A percentile compares a stretch with the other conserved stretches of the same genome.
Evolutionary conservation across 192 early-diverging fungal species (phyloP).

Genomic region (Coemansia sp.): DNA sequence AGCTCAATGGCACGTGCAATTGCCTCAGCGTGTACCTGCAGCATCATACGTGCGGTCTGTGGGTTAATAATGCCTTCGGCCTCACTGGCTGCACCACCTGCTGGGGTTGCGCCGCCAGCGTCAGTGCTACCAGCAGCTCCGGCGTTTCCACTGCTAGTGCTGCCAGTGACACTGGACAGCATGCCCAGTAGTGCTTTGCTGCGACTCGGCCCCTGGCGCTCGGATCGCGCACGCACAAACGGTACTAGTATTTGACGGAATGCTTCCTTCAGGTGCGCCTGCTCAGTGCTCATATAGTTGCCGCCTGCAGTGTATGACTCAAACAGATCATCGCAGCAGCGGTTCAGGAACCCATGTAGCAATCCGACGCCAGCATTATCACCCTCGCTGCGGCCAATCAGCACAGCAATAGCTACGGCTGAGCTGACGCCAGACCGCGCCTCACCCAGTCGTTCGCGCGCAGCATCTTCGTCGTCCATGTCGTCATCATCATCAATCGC

Average conservation of each 20-base stretch:
- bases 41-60: constrained; percentile 38
- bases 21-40: constrained; percentile 76
- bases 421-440: constrained; percentile 50
- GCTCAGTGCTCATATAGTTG: constrained; percentile 82
- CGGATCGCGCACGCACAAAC: constrained; percentile 49
- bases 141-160: not conserved
- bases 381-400: constrained; percentile 53
- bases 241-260: constrained; percentile 57
- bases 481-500: constrained; percentile 46
- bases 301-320: constrained; percentile 89
- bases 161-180: constrained; percentile 43
- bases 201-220: constrained; percentile 38
- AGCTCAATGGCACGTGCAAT: constrained; percentile 79
- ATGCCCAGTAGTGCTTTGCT: constrained; percentile 53
- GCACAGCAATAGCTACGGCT: constrained; percentile 45
- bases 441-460: constrained; percentile 41
- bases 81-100: constrained; percentile 6
- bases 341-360: constrained; percentile 73
- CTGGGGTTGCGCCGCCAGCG: not conserved
- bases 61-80: constrained; percentile 29
- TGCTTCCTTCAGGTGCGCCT: constrained; percentile 65
- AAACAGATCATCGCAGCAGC: constrained; percentile 93
- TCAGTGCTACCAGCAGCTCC: not conserved
- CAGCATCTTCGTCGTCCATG: constrained; percentile 45
- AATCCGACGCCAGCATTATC: constrained; percentile 53